A percentile compares a stretch with the other conserved stretches of the same genome.
Conservation (phyloP, 805 yeast species). For the Nakazawaea ambrosiae region DNA sequence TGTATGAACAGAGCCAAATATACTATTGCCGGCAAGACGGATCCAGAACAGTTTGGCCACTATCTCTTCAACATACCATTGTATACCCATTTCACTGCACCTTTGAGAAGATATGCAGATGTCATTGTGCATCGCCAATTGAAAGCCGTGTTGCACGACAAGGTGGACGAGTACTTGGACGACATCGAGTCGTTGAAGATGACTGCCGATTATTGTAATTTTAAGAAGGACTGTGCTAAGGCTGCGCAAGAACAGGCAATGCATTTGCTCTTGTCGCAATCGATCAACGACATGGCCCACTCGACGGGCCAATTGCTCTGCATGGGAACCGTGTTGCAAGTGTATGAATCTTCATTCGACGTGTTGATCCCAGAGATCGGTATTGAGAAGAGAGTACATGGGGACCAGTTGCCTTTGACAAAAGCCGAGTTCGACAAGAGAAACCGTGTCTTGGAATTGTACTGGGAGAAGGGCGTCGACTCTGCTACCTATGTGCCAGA, state of each 20-base stretch:
- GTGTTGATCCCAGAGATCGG: slow-evolving; percentile 90
- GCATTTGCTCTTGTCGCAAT: slow-evolving; percentile 77
- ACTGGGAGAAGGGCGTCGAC: slow-evolving; percentile 91
- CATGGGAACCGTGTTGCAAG: slow-evolving; percentile 84
- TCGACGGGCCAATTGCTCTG: slow-evolving; percentile 76
- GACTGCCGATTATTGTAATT: slow-evolving; percentile 87
- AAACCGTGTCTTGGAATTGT: slow-evolving; percentile 65
- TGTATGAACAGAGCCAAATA: slow-evolving; percentile 83
- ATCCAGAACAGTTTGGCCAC: slow-evolving; percentile 70
- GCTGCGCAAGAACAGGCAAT: slow-evolving; percentile 93
- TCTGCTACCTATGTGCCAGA: slow-evolving; percentile 86
- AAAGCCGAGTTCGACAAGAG: slow-evolving; percentile 87
- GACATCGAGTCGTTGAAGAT: slow-evolving; percentile 69
- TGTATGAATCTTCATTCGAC: slow-evolving; percentile 94
- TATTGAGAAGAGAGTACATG: slow-evolving; percentile 92
- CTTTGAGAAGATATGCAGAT: slow-evolving; percentile 88
- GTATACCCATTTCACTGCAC: slow-evolving; percentile 91
- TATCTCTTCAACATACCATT: slow-evolving; percentile 77
- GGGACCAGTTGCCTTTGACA: slow-evolving; percentile 87
- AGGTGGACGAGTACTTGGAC: slow-evolving; percentile 33
- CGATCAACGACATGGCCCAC: slow-evolving; percentile 66
- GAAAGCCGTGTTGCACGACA: slow-evolving; percentile 48
- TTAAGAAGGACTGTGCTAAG: slow-evolving; percentile 90
- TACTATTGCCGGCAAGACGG: slow-evolving; percentile 81
- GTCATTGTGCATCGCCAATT: slow-evolving; percentile 89